A percentile compares a stretch with the other conserved stretches of the same genome.
phyloP scores from a whole-genome alignment of 2,329 filamentous ascomycete species.

The Ophiocordyceps australis region DNA sequence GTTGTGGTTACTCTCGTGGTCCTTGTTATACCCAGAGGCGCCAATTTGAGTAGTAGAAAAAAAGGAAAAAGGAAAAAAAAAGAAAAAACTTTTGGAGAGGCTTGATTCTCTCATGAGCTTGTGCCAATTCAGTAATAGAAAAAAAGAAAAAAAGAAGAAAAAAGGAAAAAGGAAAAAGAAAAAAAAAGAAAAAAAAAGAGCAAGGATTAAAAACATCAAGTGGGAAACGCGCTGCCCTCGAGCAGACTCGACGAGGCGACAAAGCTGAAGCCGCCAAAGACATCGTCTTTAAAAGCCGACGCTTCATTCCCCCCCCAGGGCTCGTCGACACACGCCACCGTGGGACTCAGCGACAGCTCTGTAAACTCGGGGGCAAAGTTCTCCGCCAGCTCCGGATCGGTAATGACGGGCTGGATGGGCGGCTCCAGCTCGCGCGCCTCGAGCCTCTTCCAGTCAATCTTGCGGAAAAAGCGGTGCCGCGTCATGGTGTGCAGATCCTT shows the following conservation, averaged over 20 bases:
- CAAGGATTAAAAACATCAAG: not conserved
- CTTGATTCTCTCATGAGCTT: no score
- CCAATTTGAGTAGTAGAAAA: no score
- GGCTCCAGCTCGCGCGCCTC: slow-evolving; percentile 68
- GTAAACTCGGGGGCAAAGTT: slow-evolving; percentile 95
- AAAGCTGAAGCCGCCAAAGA: slow-evolving; percentile 47
- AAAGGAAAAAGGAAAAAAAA: no score
- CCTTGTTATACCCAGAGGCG: no score
- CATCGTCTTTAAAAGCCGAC: slow-evolving; percentile 26
- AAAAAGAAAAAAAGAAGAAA: not conserved
- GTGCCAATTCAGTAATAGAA: no score
- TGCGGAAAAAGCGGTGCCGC: slow-evolving; percentile 88
- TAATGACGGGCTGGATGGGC: slow-evolving; percentile 85
- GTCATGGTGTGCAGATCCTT: slow-evolving; percentile 78
- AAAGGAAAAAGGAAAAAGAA: not conserved
- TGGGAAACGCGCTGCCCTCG: slow-evolving; percentile 26
- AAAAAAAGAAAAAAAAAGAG: not conserved
- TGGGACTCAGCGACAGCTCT: slow-evolving; percentile 61
- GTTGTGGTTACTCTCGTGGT: no score
- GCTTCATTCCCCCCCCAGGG: slow-evolving; percentile 16
- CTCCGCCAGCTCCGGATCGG: slow-evolving; percentile 87
- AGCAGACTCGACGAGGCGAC: slow-evolving; percentile 39
- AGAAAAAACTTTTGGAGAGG: no score
- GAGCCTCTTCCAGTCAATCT: slow-evolving; percentile 85
- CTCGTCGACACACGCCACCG: slow-evolving; percentile 28